Evolutionary conservation across 2,329 filamentous ascomycete genomes (phyloP).

Genomic region (Aspergillus viridinutans): DNA sequence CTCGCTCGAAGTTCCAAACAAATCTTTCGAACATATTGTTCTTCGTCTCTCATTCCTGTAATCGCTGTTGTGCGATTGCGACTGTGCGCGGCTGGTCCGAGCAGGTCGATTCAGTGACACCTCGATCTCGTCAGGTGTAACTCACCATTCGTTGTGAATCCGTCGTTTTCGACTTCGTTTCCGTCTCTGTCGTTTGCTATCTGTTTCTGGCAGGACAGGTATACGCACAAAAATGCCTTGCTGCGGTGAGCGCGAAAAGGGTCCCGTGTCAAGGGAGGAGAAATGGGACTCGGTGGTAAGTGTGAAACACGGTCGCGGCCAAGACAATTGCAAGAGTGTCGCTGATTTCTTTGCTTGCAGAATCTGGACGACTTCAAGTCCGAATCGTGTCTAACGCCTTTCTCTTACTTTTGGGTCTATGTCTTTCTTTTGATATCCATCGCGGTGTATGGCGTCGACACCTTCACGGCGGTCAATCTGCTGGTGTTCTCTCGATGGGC

Average conservation of each 20-base stretch:
- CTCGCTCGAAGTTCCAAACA: not conserved
- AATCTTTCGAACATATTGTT: not conserved
- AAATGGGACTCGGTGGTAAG: conserved; percentile 91
- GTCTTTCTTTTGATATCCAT: conserved; percentile 73
- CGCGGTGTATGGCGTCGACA: conserved; percentile 84
- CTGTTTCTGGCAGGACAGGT: conserved; percentile 26
- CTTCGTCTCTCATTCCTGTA: not conserved
- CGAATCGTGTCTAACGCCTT: conserved; percentile 67
- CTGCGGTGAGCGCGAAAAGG: conserved; percentile 57
- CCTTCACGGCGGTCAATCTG: conserved; percentile 88
- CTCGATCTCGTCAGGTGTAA: not conserved
- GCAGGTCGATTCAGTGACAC: conserved; percentile 19
- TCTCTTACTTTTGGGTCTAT: conserved; percentile 84
- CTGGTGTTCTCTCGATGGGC: conserved; percentile 88
- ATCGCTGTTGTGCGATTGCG: conserved; percentile 2
- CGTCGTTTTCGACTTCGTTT: no score
- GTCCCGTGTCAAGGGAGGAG: conserved; percentile 72
- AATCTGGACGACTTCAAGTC: conserved; percentile 74
- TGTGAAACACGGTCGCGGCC: not conserved
- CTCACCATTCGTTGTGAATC: not conserved
- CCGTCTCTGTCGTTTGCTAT: conserved; percentile 5
- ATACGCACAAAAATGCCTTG: conserved; percentile 57
- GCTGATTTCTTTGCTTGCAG: conserved; percentile 27
- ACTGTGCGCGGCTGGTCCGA: conserved; percentile 35
- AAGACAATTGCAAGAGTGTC: not conserved